Evolutionary conservation across 768 basidiomycete species (phyloP).

Genomic region (Lentinula raphanica): DNA sequence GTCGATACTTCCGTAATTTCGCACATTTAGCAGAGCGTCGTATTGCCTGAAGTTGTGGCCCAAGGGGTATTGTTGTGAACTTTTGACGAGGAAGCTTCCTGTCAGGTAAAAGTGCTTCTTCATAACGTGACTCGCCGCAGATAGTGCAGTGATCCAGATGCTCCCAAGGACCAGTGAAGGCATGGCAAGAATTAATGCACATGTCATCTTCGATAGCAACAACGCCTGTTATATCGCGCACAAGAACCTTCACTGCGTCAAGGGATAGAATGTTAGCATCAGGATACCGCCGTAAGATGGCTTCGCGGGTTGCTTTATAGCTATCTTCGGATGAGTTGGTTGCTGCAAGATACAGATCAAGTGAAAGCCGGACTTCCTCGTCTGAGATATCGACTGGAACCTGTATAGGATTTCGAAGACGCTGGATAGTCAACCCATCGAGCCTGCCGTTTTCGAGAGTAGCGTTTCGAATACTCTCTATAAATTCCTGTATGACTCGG

Average conservation of each 20-base stretch:
- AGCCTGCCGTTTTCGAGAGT: constrained; percentile 23
- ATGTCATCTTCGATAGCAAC: constrained; percentile 30
- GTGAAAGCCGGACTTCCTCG: constrained; percentile 23
- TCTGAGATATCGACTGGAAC: constrained; percentile 14
- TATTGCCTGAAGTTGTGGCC: constrained; percentile 26
- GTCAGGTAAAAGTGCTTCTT: constrained; percentile 8
- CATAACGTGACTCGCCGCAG: constrained; percentile 27
- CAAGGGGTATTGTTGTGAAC: constrained; percentile 33
- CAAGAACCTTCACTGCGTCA: constrained; percentile 20
- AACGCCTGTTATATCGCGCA: constrained; percentile 29
- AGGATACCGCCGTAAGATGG: constrained; percentile 21
- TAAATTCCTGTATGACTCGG: constrained; percentile 15
- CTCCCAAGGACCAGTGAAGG: constrained; percentile 33
- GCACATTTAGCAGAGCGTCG: too few species aligned
- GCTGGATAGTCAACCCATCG: constrained; percentile 12
- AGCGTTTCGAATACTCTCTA: constrained; percentile 17
- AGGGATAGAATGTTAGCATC: constrained; percentile 23
- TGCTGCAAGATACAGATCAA: constrained; percentile 27
- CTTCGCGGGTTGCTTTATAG: constrained; percentile 20
- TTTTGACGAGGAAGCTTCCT: constrained; percentile 25
- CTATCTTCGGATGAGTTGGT: constrained; percentile 24
- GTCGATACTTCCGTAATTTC: too few species aligned
- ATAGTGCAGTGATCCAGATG: constrained; percentile 22
- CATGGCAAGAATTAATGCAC: constrained; percentile 36
- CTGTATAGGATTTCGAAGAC: constrained; percentile 22